Base-by-base conservation (phyloP, 768 basidiomycete genomes). In the Termitomyces sp. region DNA sequence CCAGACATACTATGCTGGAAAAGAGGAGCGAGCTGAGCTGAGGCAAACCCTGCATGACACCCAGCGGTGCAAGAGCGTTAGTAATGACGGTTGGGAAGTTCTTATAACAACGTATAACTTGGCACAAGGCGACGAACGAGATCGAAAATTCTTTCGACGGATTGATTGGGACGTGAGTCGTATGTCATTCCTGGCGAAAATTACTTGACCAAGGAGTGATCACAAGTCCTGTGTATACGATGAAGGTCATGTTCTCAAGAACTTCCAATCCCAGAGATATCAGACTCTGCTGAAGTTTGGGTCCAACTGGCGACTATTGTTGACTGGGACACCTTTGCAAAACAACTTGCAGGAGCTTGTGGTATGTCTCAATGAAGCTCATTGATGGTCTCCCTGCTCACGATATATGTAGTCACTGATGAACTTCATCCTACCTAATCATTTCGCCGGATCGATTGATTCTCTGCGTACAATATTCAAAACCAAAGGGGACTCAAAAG, bases 241-340 rank as follows among this genome's bases (percentile, higher is more conserved):
- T 66, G 97, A 99, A 71, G 97, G 97, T 2, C 97, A 99, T 68
- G 86, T 94, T 52, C 77, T 99, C 61, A 99, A 99, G 77, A 99
- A 98, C 68, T 95, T 92, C 71, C 90, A 95, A 63, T 96, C 94
- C n/a, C 93, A 97, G 66, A 89, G 95, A 22, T 98, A 99, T 70
- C 87, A 90, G 67, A 83, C 92, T 10, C 73, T 99, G 15, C 76
- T 98, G 64, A 88, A 86, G 67, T 91, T 92, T 67, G 83, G 86
- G 18, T 90, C 92, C 1, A 82, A 81, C 44, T 99, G 97, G 96
- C 81, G 94, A 37, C 75, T 98, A 26, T 80, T 99, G 24, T 79
- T 99, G 20, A 99, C 97, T 0, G 97, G 97, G 7, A 99, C 97
- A 0, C 97, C 97, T 0, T 71, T 99, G 61, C 97, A 93, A 66